Conservation (phyloP, 2,329 filamentous ascomycete species). For the Sporothrix curviconia region DNA sequence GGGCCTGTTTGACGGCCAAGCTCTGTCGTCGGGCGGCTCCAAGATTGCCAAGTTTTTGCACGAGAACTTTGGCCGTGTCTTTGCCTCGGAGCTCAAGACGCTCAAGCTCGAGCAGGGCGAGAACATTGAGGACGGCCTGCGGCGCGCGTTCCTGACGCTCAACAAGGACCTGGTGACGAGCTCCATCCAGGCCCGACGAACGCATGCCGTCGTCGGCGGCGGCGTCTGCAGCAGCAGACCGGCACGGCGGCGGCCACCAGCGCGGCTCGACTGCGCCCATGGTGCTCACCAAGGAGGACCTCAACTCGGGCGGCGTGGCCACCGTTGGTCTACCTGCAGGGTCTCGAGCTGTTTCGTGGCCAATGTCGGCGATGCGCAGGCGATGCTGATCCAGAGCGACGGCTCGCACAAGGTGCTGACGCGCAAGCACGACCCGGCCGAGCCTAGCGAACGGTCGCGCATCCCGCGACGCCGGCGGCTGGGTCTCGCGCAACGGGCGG, state of each 20-base stretch:
- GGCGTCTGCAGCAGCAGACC: no score
- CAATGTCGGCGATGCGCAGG: constrained; percentile 92
- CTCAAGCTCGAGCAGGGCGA: constrained; percentile 62
- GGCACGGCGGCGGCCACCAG: constrained; percentile 52
- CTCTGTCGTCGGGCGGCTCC: constrained; percentile 80
- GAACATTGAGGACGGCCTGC: constrained; percentile 72
- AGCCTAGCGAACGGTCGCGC: constrained; percentile 72
- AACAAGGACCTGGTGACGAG: constrained; percentile 92
- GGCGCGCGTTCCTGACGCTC: constrained; percentile 77
- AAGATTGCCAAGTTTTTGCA: constrained; percentile 95
- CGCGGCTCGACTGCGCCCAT: constrained; percentile 62
- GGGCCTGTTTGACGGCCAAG: constrained; percentile 94
- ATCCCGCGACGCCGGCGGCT: constrained; percentile 93
- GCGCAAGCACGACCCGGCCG: constrained; percentile 86
- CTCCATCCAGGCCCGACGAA: constrained; percentile 63
- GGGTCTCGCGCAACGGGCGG: constrained; percentile 89
- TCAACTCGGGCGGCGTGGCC: constrained; percentile 83
- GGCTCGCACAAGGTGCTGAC: constrained; percentile 79
- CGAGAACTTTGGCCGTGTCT: constrained; percentile 85
- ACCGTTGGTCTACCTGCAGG: constrained; percentile 85
- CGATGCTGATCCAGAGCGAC: constrained; percentile 88
- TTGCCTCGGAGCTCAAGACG: constrained; percentile 72
- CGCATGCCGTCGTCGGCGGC: constrained; percentile 24
- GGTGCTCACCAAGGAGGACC: constrained; percentile 79
- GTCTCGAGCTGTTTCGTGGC: constrained; percentile 88